These are phyloP conservation scores for Capsella bursapastoris DNA, from an alignment of 345 rosid genomes.

Conservation along the genomic window DNA sequence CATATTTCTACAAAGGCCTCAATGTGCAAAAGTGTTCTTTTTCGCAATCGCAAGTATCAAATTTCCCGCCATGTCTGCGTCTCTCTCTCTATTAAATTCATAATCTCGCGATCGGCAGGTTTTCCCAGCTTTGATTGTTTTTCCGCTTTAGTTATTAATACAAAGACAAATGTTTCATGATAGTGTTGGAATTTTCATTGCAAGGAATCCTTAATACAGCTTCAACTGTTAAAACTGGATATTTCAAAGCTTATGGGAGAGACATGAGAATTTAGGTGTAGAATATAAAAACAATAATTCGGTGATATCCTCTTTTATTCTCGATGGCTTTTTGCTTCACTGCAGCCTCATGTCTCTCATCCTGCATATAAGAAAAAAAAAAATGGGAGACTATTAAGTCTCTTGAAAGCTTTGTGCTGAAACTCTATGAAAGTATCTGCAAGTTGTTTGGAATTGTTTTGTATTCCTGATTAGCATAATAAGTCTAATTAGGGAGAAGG, in stretches of 20 bases:
- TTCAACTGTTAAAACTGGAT: not conserved
- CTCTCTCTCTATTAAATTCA: too few species aligned
- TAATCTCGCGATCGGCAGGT: too few species aligned
- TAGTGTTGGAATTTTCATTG: not conserved
- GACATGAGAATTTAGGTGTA: not conserved
- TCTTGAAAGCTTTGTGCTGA: too few species aligned
- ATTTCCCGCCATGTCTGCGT: slow-evolving; percentile 20
- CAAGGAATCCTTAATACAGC: not conserved
- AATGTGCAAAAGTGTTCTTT: not conserved
- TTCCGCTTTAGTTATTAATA: not conserved
- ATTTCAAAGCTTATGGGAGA: not conserved
- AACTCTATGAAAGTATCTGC: too few species aligned
- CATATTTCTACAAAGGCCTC: not conserved
- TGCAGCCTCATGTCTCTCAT: slow-evolving; percentile 50
- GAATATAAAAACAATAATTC: not conserved
- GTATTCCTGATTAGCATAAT: not conserved
- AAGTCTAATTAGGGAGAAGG: not conserved
- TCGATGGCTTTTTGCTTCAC: slow-evolving; percentile 23
- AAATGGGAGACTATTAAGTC: not conserved
- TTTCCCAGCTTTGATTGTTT: not conserved
- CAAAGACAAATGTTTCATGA: not conserved
- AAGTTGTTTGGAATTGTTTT: not conserved
- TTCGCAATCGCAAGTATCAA: not conserved
- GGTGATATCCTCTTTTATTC: slow-evolving; percentile 19
- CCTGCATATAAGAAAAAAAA: slow-evolving; percentile 39